Base-by-base conservation (phyloP, 352 stramenopile species). In the Phytophthora europaea region DNA sequence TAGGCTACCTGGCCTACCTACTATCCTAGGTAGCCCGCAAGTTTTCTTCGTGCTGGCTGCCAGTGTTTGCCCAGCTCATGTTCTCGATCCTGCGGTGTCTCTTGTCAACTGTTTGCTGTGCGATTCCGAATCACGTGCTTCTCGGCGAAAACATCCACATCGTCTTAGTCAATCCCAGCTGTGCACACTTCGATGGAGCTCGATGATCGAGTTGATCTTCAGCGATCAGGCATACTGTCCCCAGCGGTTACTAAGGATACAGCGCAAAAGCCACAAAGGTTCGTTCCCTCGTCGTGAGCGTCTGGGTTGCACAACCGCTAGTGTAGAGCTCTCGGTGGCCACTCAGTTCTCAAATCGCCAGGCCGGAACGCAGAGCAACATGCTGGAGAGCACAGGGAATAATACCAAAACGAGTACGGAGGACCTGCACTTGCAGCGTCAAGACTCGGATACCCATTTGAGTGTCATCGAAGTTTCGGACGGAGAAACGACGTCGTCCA, bases 391-490 rank as follows among this genome's bases (percentile, higher is more conserved):
- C 36, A 2, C 60, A 18, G 47, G 10, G n/a, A 45, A 60, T 31
- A 31, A 31, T 20, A 28, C 9, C 7, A 23, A 20, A 18, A 4
- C 38, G 57, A 59, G 52, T 28, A 16, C 38, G 33, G n/a, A 56
- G 16, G 53, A 50, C 34, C 20, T 47, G 47, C 31, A 57, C 34
- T 45, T 54, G 47, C 43, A 43, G 28, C 31, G 45, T 8, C 36
- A 40, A 38, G 55, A 54, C 52, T 59, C 60, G 23, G 61, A 70
- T 13, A 34, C 53, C 15, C 43, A 64, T 2, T 55, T 70, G 0
- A 70, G 67, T 13, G 60, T 70, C 9, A 45, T 74, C 23, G 67
- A 74, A 36, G 58, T 74, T 65, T 74, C 67, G 26, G 45, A 70
- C 51, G 45, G 9, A 23, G 52, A 73, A 7, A 60, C 60, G 3